phyloP scores from a whole-genome alignment of 805 yeast species.

The Jamesozyma spencerorum region DNA sequence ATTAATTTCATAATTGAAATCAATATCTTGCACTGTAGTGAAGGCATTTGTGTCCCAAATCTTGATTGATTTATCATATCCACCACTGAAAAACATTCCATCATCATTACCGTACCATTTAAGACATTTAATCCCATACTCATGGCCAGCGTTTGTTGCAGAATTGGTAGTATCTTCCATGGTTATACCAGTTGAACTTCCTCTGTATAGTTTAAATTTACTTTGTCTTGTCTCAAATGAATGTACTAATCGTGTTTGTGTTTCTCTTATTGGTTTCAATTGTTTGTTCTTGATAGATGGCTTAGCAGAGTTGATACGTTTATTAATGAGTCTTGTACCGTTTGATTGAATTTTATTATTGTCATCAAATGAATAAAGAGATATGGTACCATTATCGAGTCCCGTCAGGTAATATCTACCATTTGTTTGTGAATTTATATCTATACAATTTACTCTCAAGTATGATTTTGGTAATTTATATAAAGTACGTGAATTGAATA shows the following conservation, averaged over 20 bases:
- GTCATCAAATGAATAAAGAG: slow-evolving; percentile 24
- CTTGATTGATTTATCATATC: slow-evolving; percentile 68
- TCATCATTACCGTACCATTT: slow-evolving; percentile 87
- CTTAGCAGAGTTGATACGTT: slow-evolving; percentile 17
- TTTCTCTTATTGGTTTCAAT: too few species aligned
- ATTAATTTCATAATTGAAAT: slow-evolving; percentile 53
- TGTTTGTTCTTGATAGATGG: neutral
- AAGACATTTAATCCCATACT: slow-evolving; percentile 62
- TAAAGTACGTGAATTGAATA: neutral
- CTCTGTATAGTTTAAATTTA: slow-evolving; percentile 17
- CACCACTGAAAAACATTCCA: slow-evolving; percentile 75
- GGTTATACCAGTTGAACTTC: neutral
- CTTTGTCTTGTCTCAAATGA: slow-evolving; percentile 16
- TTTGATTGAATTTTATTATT: too few species aligned
- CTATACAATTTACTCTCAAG: slow-evolving; percentile 13
- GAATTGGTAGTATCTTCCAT: neutral
- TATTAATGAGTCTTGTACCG: slow-evolving; percentile 22
- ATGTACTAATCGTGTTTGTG: slow-evolving; percentile 10
- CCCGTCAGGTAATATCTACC: slow-evolving; percentile 12
- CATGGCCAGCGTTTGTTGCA: slow-evolving; percentile 34
- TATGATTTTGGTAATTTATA: neutral
- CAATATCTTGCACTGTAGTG: slow-evolving; percentile 57
- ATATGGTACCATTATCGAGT: slow-evolving; percentile 30
- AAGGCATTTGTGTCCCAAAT: slow-evolving; percentile 72
- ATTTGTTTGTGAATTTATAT: slow-evolving; percentile 14